A percentile compares a stretch with the other conserved stretches of the same genome.
Conservation (phyloP, 306 rosid species). For the Glycyrrhiza uralensis region DNA sequence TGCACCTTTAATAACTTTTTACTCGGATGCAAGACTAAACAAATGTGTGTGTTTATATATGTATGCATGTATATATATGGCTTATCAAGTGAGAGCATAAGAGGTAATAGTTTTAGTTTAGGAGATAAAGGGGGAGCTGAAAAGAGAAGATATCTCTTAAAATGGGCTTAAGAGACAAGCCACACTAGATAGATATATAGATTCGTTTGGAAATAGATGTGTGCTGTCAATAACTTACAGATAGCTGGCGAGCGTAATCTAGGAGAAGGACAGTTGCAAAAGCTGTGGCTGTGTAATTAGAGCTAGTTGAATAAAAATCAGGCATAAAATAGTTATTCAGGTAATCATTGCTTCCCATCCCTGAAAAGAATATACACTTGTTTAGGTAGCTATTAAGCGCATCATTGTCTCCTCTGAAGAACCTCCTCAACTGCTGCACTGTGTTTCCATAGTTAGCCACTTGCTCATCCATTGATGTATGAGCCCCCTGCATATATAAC, state of each 20-base stretch:
- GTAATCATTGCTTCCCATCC: slow-evolving; percentile 94
- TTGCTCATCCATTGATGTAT: slow-evolving; percentile 68
- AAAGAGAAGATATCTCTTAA: too few species aligned
- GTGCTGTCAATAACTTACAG: slow-evolving; percentile 41
- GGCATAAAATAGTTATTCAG: slow-evolving; percentile 90
- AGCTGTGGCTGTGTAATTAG: slow-evolving; percentile 52
- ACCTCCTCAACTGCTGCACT: slow-evolving; percentile 55
- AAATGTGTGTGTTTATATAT: too few species aligned
- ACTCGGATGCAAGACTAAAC: too few species aligned
- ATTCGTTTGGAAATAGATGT: background rate
- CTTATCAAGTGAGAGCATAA: too few species aligned
- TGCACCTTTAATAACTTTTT: too few species aligned
- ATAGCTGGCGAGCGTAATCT: slow-evolving; percentile 62
- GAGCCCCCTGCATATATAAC: slow-evolving; percentile 62
- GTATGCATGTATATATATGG: too few species aligned
- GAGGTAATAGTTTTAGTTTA: too few species aligned
- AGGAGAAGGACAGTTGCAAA: slow-evolving; percentile 63
- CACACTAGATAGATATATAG: too few species aligned
- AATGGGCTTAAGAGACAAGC: too few species aligned
- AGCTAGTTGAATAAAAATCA: slow-evolving; percentile 59
- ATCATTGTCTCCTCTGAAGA: slow-evolving; percentile 61
- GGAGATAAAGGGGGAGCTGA: too few species aligned
- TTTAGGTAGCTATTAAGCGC: slow-evolving; percentile 48
- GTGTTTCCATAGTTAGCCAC: slow-evolving; percentile 56
- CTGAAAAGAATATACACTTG: slow-evolving; percentile 72